Conservation (phyloP, 2,329 filamentous ascomycete genomes). For the Cladosporium sp. region DNA sequence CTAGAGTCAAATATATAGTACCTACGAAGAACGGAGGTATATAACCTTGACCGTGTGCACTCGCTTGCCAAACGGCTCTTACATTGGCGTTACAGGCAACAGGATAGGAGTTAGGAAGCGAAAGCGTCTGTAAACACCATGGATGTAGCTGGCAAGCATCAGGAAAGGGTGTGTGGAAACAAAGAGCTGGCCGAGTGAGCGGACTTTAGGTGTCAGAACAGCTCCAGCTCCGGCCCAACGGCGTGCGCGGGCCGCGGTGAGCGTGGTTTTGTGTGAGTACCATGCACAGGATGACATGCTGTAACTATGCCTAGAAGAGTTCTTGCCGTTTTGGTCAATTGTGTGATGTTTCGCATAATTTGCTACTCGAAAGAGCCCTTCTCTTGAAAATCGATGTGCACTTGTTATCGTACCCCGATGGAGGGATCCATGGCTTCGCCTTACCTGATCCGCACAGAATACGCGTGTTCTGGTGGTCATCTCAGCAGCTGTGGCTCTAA, state of each 20-base stretch:
- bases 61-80: background rate
- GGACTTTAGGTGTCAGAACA: background rate
- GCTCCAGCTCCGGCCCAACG: background rate
- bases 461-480: too few species aligned
- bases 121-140: background rate
- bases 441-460: too few species aligned
- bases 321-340: too few species aligned
- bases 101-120: slow-evolving; percentile 1
- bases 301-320: too few species aligned
- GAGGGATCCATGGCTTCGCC: too few species aligned
- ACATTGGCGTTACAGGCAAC: slow-evolving; percentile 1
- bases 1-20: background rate
- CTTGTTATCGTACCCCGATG: too few species aligned
- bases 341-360: too few species aligned
- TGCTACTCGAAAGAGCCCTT: too few species aligned
- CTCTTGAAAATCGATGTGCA: too few species aligned
- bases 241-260: background rate
- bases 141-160: background rate
- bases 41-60: background rate
- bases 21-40: background rate
- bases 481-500: too few species aligned
- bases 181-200: background rate
- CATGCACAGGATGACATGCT: too few species aligned
- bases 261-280: too few species aligned
- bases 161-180: background rate